Evolutionary conservation across 108 stramenopile species (phyloP).

Genomic region (Pseudonitzschia multistriata): DNA sequence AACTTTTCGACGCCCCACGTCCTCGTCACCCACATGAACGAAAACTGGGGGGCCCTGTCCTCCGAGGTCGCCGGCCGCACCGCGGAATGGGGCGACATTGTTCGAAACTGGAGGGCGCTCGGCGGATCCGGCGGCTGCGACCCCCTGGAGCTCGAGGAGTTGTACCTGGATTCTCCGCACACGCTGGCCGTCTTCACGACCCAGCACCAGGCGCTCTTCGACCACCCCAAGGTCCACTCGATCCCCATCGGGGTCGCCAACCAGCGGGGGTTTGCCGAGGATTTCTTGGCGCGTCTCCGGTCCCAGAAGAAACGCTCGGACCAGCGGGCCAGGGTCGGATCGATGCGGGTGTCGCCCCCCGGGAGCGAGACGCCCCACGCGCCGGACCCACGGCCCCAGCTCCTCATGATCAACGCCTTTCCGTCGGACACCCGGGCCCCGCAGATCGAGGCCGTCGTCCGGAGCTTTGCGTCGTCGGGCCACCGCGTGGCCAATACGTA

Average conservation of each 20-base stretch:
- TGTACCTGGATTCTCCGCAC: conserved; percentile 43
- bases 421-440: conserved; percentile 13
- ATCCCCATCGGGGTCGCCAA: conserved; percentile 37
- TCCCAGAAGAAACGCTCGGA: no score
- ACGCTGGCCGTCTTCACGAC: conserved; percentile 42
- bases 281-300: neutral
- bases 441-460: conserved; percentile 29
- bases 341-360: neutral
- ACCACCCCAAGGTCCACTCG: conserved; percentile 51
- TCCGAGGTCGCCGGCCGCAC: conserved; percentile 32
- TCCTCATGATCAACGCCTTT: conserved; percentile 38
- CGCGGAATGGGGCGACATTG: conserved; percentile 28
- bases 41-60: conserved; percentile 51
- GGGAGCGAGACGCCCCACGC: neutral
- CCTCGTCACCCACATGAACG: conserved; percentile 35
- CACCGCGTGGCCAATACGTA: conserved; percentile 24
- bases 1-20: conserved; percentile 28
- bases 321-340: no score
- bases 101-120: no score
- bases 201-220: conserved; percentile 39
- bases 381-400: conserved; percentile 15
- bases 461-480: conserved; percentile 35
- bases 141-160: neutral
- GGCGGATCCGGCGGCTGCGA: conserved; percentile 29
- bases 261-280: neutral